Conservation (phyloP, 306 rosid species). For the Aeschynomene evenia region DNA sequence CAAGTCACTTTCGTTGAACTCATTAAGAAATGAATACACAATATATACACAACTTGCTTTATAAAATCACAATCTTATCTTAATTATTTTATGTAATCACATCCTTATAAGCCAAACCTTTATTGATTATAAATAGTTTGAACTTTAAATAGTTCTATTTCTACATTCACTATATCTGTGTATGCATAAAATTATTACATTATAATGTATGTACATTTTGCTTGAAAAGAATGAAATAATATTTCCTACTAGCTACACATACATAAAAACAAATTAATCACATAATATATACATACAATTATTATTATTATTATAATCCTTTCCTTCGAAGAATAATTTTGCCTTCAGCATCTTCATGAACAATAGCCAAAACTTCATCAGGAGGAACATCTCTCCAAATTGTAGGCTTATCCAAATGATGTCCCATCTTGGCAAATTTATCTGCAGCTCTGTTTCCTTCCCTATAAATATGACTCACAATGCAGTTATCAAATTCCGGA, state of each 20-base stretch:
- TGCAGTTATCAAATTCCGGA: constrained; percentile 37
- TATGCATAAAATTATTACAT: not conserved
- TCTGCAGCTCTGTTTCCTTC: constrained; percentile 75
- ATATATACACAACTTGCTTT: not conserved
- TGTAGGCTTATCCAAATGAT: constrained; percentile 44
- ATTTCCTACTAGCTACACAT: not conserved
- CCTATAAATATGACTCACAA: constrained; percentile 57
- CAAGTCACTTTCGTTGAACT: constrained; percentile 28
- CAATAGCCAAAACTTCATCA: constrained; percentile 40
- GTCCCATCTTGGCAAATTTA: constrained; percentile 67
- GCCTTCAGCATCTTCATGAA: constrained; percentile 71
- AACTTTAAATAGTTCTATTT: constrained; percentile 3
- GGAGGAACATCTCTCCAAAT: constrained; percentile 62
- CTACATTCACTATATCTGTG: constrained; percentile 2
- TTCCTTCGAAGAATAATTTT: constrained; percentile 53
- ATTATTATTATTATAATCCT: constrained; percentile 24
- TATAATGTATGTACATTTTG: constrained; percentile 13
- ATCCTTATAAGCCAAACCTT: not conserved
- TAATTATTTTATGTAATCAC: not conserved
- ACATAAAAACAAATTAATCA: not conserved
- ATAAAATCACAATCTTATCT: not conserved
- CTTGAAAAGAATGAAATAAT: not conserved
- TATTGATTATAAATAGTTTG: no score
- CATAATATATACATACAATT: not conserved
- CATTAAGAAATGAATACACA: not conserved